phyloP scores from a whole-genome alignment of 352 stramenopile genomes.

The Phytopythium sindhum region DNA sequence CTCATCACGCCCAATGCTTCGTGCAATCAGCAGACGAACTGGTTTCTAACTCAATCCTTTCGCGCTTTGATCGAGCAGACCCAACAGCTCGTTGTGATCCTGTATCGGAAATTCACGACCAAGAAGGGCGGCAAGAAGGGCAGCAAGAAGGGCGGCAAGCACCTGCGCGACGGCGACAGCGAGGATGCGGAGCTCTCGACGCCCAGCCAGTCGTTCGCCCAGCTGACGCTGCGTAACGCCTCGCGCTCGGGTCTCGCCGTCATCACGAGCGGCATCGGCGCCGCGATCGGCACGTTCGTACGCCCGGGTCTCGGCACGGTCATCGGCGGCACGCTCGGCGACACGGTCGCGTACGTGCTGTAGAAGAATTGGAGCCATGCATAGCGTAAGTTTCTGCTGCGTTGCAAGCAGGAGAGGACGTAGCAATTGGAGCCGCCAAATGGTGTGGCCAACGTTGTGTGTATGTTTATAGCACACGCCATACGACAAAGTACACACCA shows the following conservation, averaged over 20 bases:
- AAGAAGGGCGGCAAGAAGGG: constrained; percentile 37
- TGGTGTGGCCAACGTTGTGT: neutral
- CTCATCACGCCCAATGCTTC: too few species aligned
- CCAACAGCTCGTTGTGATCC: constrained; percentile 63
- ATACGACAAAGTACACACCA: neutral
- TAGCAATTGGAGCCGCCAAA: neutral
- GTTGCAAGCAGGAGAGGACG: too few species aligned
- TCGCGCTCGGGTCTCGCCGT: constrained; percentile 60
- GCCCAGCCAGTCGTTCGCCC: constrained; percentile 33
- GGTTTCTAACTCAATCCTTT: neutral
- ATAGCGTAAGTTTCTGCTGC: neutral
- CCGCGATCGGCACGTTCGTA: constrained; percentile 65
- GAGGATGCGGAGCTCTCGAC: constrained; percentile 25
- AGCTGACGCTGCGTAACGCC: constrained; percentile 54
- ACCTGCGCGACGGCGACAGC: constrained; percentile 30
- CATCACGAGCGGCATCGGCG: constrained; percentile 64
- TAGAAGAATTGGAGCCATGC: constrained; percentile 14
- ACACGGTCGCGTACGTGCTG: constrained; percentile 78
- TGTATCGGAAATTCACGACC: constrained; percentile 54
- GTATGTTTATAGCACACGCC: constrained; percentile 1
- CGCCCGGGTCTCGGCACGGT: constrained; percentile 74
- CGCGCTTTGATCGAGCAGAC: constrained; percentile 25
- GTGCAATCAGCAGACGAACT: neutral
- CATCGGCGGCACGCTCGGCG: constrained; percentile 70
- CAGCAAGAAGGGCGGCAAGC: constrained; percentile 33